Percentiles rank a stretch among this genome's conserved stretches.
Conservation (phyloP, 495 filamentous ascomycete genomes). For the Acidiella bohemica region DNA sequence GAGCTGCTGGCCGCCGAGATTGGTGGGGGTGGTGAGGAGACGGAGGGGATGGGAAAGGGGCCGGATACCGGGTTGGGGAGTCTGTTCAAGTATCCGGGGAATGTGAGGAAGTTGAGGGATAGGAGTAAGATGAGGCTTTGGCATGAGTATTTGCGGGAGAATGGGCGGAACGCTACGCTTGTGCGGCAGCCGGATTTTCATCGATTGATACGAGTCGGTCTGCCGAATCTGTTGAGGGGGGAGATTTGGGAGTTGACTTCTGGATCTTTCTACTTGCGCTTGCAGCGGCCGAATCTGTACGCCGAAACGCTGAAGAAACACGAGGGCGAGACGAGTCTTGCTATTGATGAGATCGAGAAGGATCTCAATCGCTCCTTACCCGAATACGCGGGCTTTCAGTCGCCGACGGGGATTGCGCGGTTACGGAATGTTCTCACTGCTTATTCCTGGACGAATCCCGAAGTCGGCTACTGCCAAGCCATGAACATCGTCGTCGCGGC, state of each 20-base stretch:
- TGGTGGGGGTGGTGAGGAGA: slow-evolving; percentile 39
- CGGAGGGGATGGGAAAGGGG: slow-evolving; percentile 56
- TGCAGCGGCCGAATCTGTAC: slow-evolving; percentile 75
- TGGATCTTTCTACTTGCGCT: slow-evolving; percentile 72
- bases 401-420: slow-evolving; percentile 84
- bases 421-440: slow-evolving; percentile 82
- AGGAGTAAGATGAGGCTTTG: slow-evolving; percentile 94
- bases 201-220: slow-evolving; percentile 86
- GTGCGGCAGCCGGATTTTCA: slow-evolving; percentile 94
- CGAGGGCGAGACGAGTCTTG: slow-evolving; percentile 69
- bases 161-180: slow-evolving; percentile 82
- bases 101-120: slow-evolving; percentile 89
- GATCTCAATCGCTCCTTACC: slow-evolving; percentile 91
- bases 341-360: slow-evolving; percentile 98
- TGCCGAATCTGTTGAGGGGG: slow-evolving; percentile 83
- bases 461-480: slow-evolving; percentile 95
- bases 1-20: slow-evolving; percentile 16
- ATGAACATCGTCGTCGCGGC: slow-evolving; percentile 99
- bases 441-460: slow-evolving; percentile 89
- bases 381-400: slow-evolving; percentile 95
- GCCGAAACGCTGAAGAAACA: slow-evolving; percentile 70
- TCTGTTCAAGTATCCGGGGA: slow-evolving; percentile 88
- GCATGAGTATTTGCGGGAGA: slow-evolving; percentile 89
- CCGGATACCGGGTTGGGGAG: slow-evolving; percentile 89
- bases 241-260: slow-evolving; percentile 94